Evolutionary conservation across 768 basidiomycete genomes (phyloP).

Genomic region (Phylloporus sp.): DNA sequence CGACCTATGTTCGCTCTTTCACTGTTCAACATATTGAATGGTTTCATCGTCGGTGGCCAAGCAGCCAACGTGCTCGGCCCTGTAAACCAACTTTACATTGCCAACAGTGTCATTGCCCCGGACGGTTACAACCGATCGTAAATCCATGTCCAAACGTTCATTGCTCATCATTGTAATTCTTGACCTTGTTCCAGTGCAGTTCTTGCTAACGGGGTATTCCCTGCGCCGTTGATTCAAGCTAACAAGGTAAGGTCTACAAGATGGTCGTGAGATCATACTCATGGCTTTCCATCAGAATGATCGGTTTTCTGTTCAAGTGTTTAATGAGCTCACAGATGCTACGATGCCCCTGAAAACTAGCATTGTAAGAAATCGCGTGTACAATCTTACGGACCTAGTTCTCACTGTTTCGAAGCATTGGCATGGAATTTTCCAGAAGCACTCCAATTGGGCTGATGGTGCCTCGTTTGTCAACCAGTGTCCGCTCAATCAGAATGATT

Average conservation of each 20-base stretch:
- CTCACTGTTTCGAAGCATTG: conserved; percentile 23
- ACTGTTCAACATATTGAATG: neutral
- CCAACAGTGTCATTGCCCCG: conserved; percentile 38
- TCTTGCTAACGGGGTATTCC: conserved; percentile 39
- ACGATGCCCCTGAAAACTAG: conserved; percentile 49
- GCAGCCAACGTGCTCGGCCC: conserved; percentile 11
- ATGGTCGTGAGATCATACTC: neutral
- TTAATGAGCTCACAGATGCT: conserved; percentile 39
- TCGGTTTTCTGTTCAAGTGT: conserved; percentile 38
- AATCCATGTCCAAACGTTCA: neutral
- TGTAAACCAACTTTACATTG: conserved; percentile 27
- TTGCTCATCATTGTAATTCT: no score
- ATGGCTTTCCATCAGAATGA: conserved; percentile 26
- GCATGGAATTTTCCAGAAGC: conserved; percentile 26
- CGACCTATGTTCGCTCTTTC: neutral
- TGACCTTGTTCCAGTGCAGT: conserved; percentile 27
- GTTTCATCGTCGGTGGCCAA: neutral
- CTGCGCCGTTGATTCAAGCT: conserved; percentile 41
- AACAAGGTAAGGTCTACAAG: conserved; percentile 26
- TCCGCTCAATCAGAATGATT: conserved; percentile 33
- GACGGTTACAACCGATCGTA: conserved; percentile 41
- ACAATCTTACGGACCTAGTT: conserved; percentile 1
- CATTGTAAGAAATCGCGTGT: conserved; percentile 16
- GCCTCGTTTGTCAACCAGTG: conserved; percentile 38
- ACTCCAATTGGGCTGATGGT: conserved; percentile 26